Percentiles rank a stretch among this genome's conserved stretches.
Conservation (phyloP, 371 early-diverging fungal species). For the Chytridiales sp. region DNA sequence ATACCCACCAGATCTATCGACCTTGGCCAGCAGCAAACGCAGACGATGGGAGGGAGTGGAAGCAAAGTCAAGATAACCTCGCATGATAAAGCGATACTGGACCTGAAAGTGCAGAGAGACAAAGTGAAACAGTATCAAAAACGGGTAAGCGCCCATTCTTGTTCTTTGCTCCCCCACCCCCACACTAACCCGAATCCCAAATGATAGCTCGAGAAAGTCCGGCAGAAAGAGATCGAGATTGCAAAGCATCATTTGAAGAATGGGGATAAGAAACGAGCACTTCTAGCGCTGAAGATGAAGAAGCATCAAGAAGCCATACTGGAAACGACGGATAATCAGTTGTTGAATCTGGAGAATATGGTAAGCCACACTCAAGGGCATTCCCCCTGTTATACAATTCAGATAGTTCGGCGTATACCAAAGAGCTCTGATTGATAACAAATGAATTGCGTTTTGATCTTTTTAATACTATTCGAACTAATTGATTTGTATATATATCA, state of each 20-base stretch:
- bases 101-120: constrained; percentile 93
- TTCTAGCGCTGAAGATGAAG: constrained; percentile 89
- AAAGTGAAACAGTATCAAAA: constrained; percentile 88
- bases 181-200: too few relatives aligned
- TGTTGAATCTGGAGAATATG: constrained; percentile 85
- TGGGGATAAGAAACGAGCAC: constrained; percentile 79
- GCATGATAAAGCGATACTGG: constrained; percentile 89
- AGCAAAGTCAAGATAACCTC: constrained; percentile 74
- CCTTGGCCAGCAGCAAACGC: too few relatives aligned
- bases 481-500: background rate
- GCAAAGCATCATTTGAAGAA: constrained; percentile 43
- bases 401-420: too few relatives aligned
- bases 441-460: background rate
- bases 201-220: constrained; percentile 39
- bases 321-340: constrained; percentile 79
- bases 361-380: too few relatives aligned
- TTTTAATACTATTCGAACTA: background rate
- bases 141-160: constrained; percentile 52
- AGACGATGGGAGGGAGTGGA: too few relatives aligned
- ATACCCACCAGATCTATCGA: too few relatives aligned
- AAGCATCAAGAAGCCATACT: constrained; percentile 91
- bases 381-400: too few relatives aligned
- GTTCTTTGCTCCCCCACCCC: too few relatives aligned
- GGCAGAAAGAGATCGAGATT: constrained; percentile 54
- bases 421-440: too few relatives aligned